Evolutionary conservation across 108 stramenopile species (phyloP), one percentile per base, ranked within the genome.

Genomic region (Cyclotella choctawhatcheeana): DNA sequence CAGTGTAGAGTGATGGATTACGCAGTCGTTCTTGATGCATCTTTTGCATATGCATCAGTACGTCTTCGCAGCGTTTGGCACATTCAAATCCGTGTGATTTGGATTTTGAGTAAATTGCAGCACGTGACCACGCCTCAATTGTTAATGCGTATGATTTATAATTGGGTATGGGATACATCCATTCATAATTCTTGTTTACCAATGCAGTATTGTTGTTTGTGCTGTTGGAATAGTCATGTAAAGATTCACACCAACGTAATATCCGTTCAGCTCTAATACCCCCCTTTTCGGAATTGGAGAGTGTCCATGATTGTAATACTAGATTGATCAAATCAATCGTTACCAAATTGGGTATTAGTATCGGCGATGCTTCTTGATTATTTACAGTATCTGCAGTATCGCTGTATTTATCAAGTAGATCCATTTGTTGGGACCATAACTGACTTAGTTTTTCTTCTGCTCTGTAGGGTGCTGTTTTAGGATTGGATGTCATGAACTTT

Each of bases 101-200:
- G 25, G 25, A 26, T 48, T 64, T 77, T 70, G 70, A 69, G 21
- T 51, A 51, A 1, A 77, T 61, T 1, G 76, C 76, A 0, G 76
- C 76, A 18, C 69, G 63, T 2, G 76, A 65, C 76, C 76, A 77
- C 1, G 76, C 76, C 14, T 77, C 76, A 58, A 77, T 70, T 31
- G 58, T 63, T 18, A 37, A 64, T 18, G 69, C 69, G 40, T 70
- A 77, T 25, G 64, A 64, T 71, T 70, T 55, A 50, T 70, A 77
- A 63, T 77, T 43, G 26, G 76, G 76, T 17, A 34, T 54, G 0
- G 69, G 76, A 61, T 64, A 64, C 14, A 50, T 31, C 34, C 29
- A 16, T n/a, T 6, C 44, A 25, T 8, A 43, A 26, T 12, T 35
- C 35, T n/a, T n/a, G n/a, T n/a, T n/a, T n/a, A n/a, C 14, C 22